A percentile compares a stretch with the other conserved stretches of the same genome.
Conservation (phyloP, 257 asterid genomes). For the Solanum infundibuliforme region DNA sequence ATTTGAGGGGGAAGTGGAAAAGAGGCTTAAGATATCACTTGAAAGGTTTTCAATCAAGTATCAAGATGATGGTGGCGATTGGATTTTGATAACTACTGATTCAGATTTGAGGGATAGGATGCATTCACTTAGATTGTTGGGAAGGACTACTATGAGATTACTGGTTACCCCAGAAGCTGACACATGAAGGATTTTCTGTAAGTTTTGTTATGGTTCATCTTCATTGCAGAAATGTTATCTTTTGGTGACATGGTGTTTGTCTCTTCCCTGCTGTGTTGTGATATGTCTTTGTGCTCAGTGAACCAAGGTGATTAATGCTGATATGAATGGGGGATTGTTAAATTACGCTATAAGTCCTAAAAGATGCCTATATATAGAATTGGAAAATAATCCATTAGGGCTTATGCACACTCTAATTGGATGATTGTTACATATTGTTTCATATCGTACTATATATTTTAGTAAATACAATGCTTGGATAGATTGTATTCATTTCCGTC, state of each 20-base stretch:
- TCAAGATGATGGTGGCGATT: neutral
- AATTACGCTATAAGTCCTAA: neutral
- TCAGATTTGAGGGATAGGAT: neutral
- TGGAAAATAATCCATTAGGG: neutral
- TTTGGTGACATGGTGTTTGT: neutral
- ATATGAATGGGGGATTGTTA: too few relatives aligned
- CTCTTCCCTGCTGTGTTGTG: neutral
- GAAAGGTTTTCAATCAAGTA: neutral
- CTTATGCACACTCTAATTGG: too few relatives aligned
- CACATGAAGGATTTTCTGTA: neutral
- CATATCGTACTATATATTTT: too few relatives aligned
- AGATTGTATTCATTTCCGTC: too few relatives aligned
- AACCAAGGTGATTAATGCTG: neutral
- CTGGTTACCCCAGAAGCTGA: neutral
- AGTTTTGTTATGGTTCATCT: neutral
- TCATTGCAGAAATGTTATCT: neutral
- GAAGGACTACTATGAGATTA: neutral
- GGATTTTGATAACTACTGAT: neutral
- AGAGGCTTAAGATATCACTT: constrained; percentile 4
- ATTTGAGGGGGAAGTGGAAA: constrained; percentile 7
- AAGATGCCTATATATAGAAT: neutral
- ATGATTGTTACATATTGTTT: too few relatives aligned
- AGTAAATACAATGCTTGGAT: too few relatives aligned
- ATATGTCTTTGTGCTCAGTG: neutral
- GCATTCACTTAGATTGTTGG: neutral